Evolutionary conservation across 78 protist species (phyloP).

Genomic region (Kipferlia bialata): DNA sequence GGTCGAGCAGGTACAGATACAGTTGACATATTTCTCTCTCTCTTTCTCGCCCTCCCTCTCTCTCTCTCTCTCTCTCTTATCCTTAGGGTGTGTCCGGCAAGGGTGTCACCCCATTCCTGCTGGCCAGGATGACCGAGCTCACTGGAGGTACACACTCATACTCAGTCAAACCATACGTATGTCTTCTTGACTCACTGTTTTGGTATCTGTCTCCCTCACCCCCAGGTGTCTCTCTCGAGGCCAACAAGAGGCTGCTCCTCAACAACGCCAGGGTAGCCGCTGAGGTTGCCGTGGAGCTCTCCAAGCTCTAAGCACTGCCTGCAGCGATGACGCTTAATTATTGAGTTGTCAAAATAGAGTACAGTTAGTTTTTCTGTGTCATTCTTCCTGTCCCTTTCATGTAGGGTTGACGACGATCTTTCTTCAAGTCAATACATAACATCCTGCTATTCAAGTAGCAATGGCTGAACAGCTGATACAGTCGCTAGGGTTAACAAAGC

Average conservation of each 20-base stretch:
- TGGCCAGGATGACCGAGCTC: conserved; percentile 37
- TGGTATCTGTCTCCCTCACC: conserved; percentile 13
- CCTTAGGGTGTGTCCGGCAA: conserved; percentile 41
- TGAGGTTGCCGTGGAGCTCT: conserved; percentile 38
- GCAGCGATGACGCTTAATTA: neutral
- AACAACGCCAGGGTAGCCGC: conserved; percentile 75
- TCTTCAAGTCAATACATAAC: too few relatives aligned
- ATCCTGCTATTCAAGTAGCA: too few relatives aligned
- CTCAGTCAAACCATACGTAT: neutral
- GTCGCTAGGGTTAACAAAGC: too few relatives aligned
- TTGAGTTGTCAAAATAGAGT: neutral
- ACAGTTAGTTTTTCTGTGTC: too few relatives aligned
- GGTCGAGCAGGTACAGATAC: too few relatives aligned
- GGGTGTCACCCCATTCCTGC: conserved; percentile 77
- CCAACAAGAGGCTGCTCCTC: conserved; percentile 60
- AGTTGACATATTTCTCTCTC: too few relatives aligned
- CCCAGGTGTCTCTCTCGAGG: conserved; percentile 58
- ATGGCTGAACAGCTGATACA: too few relatives aligned
- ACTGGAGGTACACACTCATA: conserved; percentile 6
- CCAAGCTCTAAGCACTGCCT: neutral
- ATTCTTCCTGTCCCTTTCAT: too few relatives aligned
- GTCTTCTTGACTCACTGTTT: neutral
- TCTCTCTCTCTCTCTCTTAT: too few relatives aligned
- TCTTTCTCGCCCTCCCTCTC: too few relatives aligned
- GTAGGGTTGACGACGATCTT: too few relatives aligned